phyloP scores from a whole-genome alignment of 2,329 filamentous ascomycete genomes.

The Trichoderma afroharzianum region DNA sequence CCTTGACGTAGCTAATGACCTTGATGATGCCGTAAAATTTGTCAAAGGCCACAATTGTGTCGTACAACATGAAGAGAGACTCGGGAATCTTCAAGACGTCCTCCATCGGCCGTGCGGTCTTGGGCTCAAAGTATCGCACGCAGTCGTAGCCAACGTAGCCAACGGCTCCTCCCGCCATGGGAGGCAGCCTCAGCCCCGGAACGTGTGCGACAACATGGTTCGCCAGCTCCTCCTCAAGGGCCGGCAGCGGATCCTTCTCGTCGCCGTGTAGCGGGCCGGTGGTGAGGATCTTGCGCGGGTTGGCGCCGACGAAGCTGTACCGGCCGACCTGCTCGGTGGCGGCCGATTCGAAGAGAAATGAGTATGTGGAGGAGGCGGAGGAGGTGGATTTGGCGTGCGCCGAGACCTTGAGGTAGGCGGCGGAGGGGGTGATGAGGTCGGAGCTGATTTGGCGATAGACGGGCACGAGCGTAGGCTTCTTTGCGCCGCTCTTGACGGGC shows the following conservation, averaged over 20 bases:
- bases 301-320: constrained; percentile 91
- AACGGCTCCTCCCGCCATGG: constrained; percentile 86
- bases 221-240: constrained; percentile 75
- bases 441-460: constrained; percentile 82
- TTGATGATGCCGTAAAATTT: constrained; percentile 92
- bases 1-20: constrained; percentile 83
- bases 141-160: constrained; percentile 98
- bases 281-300: constrained; percentile 73
- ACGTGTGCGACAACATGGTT: constrained; percentile 77
- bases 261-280: constrained; percentile 86
- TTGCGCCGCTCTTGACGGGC: constrained; percentile 28
- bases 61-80: constrained; percentile 94
- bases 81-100: constrained; percentile 88
- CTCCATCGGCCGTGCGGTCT: constrained; percentile 83
- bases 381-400: constrained; percentile 54
- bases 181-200: constrained; percentile 77
- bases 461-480: constrained; percentile 68
- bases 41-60: constrained; percentile 91
- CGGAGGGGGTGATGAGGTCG: constrained; percentile 90
- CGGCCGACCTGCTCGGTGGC: constrained; percentile 90
- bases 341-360: constrained; percentile 94
- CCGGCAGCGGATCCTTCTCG: constrained; percentile 77
- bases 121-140: constrained; percentile 95
- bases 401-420: constrained; percentile 89
- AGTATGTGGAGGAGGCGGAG: constrained; percentile 61